Conservation (phyloP, 805 yeast species). For the Clavispora vitiphila region DNA sequence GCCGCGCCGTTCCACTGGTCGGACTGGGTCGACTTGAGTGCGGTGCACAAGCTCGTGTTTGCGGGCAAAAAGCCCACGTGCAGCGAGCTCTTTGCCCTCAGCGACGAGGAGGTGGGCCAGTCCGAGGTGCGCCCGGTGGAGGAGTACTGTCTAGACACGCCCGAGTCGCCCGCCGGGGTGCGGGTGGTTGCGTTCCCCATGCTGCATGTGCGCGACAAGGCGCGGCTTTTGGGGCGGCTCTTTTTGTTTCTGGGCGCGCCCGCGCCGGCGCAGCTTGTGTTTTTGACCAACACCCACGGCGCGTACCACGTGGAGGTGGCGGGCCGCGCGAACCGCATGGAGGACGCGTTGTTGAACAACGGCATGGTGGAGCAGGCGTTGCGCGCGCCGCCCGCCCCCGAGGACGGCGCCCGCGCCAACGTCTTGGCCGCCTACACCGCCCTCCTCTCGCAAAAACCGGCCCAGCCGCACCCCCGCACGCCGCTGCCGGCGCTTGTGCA, state of each 20-base stretch:
- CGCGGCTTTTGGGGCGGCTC: slow-evolving; percentile 25
- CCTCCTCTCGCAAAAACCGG: slow-evolving; percentile 8
- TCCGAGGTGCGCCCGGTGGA: slow-evolving; percentile 5
- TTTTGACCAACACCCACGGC: slow-evolving; percentile 20
- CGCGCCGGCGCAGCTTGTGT: slow-evolving; percentile 26
- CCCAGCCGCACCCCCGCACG: slow-evolving; percentile 2
- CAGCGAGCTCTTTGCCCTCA: slow-evolving; percentile 16
- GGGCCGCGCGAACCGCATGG: slow-evolving; percentile 11
- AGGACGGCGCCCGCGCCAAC: slow-evolving; percentile 2
- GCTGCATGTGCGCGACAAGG: slow-evolving; percentile 21
- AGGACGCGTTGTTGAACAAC: slow-evolving; percentile 20
- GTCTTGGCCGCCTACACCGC: slow-evolving; percentile 12
- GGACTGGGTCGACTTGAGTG: slow-evolving; percentile 14
- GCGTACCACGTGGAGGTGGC: slow-evolving; percentile 20
- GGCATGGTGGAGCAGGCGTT: slow-evolving; percentile 16
- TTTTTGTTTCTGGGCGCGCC: slow-evolving; percentile 23
- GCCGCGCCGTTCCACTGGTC: slow-evolving; percentile 18
- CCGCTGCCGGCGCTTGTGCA: slow-evolving; percentile 4
- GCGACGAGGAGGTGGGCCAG: slow-evolving; percentile 6
- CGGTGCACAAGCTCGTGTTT: slow-evolving; percentile 10
- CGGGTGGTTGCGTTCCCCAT: slow-evolving; percentile 16
- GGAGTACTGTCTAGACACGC: slow-evolving; percentile 19
- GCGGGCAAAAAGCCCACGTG: slow-evolving; percentile 13
- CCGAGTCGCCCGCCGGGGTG: slow-evolving; percentile 19
- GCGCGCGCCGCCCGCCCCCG: too few relatives aligned